Evolutionary conservation across 169 alveolate species (phyloP).

Genomic region (Cryptosporidium tyzzeri): DNA sequence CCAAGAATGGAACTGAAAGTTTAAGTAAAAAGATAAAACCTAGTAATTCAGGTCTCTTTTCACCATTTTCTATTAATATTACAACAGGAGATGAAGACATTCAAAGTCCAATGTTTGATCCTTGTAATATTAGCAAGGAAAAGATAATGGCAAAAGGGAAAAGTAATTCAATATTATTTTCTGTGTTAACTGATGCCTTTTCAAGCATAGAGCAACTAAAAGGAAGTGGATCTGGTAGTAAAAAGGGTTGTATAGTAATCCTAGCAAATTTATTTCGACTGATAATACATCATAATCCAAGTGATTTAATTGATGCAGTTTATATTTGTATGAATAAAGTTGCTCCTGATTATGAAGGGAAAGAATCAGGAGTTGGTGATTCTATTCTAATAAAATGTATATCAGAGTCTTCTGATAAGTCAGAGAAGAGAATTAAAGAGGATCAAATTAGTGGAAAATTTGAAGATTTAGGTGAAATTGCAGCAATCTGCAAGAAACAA

Average conservation of each 20-base stretch:
- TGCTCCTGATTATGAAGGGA: conserved; percentile 95
- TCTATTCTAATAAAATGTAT: conserved; percentile 93
- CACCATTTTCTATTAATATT: conserved; percentile 52
- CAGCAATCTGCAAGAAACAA: conserved; percentile 84
- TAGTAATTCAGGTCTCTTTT: conserved; percentile 2
- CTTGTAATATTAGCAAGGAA: conserved; percentile 20
- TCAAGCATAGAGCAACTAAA: conserved; percentile 86
- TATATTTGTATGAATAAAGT: conserved; percentile 86
- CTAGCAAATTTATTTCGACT: conserved; percentile 82
- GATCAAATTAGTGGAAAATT: conserved; percentile 82
- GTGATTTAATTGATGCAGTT: conserved; percentile 85
- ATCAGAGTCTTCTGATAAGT: conserved; percentile 93
- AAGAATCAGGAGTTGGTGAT: conserved; percentile 97
- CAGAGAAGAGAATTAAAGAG: conserved; percentile 91
- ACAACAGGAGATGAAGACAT: conserved; percentile 28
- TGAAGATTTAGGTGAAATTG: conserved; percentile 95
- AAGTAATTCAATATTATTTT: conserved; percentile 70
- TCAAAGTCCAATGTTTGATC: conserved; percentile 69
- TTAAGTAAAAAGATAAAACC: conserved; percentile 1
- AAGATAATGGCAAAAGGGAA: conserved; percentile 14
- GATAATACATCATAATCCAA: conserved; percentile 86
- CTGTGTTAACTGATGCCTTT: conserved; percentile 83
- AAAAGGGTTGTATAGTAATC: conserved; percentile 84
- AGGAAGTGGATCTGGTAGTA: conserved; percentile 90
- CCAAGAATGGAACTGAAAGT: neutral